A percentile compares a stretch with the other conserved stretches of the same genome.
phyloP scores from a whole-genome alignment of 305 asterid genomes.

The Fraxinus baroniana region DNA sequence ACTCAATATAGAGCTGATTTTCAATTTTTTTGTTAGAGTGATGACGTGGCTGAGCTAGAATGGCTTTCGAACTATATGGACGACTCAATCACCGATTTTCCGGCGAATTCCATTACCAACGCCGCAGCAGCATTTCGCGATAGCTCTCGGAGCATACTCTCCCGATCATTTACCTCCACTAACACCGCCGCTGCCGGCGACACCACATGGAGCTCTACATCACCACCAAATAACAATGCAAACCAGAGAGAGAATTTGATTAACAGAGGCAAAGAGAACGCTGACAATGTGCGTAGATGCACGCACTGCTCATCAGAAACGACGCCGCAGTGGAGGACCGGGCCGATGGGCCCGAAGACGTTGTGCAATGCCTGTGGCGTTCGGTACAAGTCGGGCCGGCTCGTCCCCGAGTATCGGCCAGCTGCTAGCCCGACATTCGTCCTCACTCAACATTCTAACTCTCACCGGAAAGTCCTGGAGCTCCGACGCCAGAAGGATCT shows the following conservation, averaged over 20 bases:
- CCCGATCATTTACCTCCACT: not conserved
- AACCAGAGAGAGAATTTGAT: constrained; percentile 21
- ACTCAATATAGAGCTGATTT: not conserved
- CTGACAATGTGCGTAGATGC: constrained; percentile 52
- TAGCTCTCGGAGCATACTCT: constrained; percentile 33
- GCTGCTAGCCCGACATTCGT: constrained; percentile 86
- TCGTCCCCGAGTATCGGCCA: constrained; percentile 80
- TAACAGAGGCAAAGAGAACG: constrained; percentile 13
- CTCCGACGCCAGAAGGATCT: constrained; percentile 74
- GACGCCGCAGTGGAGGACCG: constrained; percentile 88
- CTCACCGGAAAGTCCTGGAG: constrained; percentile 75
- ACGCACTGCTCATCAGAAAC: constrained; percentile 78
- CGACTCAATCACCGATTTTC: constrained; percentile 53
- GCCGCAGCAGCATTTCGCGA: constrained; percentile 40
- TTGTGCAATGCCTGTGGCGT: constrained; percentile 85
- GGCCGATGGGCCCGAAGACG: constrained; percentile 83
- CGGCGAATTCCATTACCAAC: constrained; percentile 38
- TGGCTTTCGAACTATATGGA: constrained; percentile 75
- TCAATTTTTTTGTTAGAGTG: constrained; percentile 33
- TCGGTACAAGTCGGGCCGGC: constrained; percentile 44
- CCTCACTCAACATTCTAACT: constrained; percentile 79
- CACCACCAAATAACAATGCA: not conserved
- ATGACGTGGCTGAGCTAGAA: constrained; percentile 70
- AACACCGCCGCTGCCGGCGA: not conserved
- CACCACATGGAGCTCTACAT: not conserved